Conservation (phyloP, 2,329 filamentous ascomycete genomes). For the Chaetomiaceae sp. region DNA sequence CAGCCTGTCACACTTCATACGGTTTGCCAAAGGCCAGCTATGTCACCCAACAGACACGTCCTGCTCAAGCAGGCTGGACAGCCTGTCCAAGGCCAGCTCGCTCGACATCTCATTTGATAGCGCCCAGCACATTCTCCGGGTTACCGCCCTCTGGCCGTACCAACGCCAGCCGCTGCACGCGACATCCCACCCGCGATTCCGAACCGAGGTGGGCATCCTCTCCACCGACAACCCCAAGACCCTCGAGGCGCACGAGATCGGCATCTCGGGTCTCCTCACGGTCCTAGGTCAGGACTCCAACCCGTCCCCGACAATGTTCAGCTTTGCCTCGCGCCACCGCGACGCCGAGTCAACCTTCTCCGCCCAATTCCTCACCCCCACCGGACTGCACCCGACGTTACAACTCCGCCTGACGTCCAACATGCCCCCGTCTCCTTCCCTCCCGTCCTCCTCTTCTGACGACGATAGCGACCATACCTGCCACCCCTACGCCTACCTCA, state of each 20-base stretch:
- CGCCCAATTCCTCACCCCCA: slow-evolving; percentile 62
- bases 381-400: slow-evolving; percentile 79
- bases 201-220: slow-evolving; percentile 78
- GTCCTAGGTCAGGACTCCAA: slow-evolving; percentile 71
- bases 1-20: slow-evolving; percentile 50
- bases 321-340: slow-evolving; percentile 74
- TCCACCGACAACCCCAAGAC: slow-evolving; percentile 56
- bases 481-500: slow-evolving; percentile 73
- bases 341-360: slow-evolving; percentile 56
- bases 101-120: slow-evolving; percentile 76
- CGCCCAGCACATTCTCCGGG: slow-evolving; percentile 58
- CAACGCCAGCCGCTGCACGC: slow-evolving; percentile 39
- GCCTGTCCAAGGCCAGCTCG: slow-evolving; percentile 51
- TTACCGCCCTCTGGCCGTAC: slow-evolving; percentile 62
- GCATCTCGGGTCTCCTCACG: slow-evolving; percentile 71
- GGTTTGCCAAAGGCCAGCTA: slow-evolving; percentile 48
- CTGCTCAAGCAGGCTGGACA: slow-evolving; percentile 48
- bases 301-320: slow-evolving; percentile 73
- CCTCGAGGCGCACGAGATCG: slow-evolving; percentile 67
- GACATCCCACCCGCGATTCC: slow-evolving; percentile 41
- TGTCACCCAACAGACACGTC: slow-evolving; percentile 44
- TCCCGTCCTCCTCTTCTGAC: slow-evolving; percentile 20
- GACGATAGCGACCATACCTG: slow-evolving; percentile 55
- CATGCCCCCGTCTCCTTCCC: slow-evolving; percentile 39
- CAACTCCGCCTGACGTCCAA: slow-evolving; percentile 58